A percentile compares a stretch with the other conserved stretches of the same genome.
Conservation (phyloP, 495 filamentous ascomycete genomes). For the Xylaria cubensis region DNA sequence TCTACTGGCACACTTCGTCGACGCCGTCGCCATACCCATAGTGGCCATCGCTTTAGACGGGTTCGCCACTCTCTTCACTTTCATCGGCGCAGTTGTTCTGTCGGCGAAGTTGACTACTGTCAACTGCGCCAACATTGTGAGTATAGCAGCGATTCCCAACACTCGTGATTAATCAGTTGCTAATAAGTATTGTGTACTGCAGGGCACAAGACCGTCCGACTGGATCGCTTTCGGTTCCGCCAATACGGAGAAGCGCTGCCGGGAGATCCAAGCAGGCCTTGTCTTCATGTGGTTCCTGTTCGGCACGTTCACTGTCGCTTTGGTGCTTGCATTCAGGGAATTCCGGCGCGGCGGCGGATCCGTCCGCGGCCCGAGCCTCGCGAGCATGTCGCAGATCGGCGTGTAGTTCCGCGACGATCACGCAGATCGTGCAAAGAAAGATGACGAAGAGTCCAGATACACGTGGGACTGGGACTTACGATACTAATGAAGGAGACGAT, state of each 20-base stretch:
- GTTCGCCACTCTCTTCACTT: constrained; percentile 50
- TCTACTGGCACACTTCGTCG: constrained; percentile 42
- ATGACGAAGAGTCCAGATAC: neutral
- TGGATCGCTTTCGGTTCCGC: constrained; percentile 57
- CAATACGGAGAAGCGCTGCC: constrained; percentile 53
- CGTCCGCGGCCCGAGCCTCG: constrained; percentile 50
- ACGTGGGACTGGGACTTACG: constrained; percentile 11
- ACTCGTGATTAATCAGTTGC: neutral
- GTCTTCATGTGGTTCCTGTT: constrained; percentile 60
- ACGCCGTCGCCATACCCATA: constrained; percentile 43
- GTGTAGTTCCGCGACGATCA: constrained; percentile 40
- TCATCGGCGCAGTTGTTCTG: constrained; percentile 54
- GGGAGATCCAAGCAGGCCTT: constrained; percentile 56
- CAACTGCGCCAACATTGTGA: constrained; percentile 47
- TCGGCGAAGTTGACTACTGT: constrained; percentile 52
- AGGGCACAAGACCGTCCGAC: constrained; percentile 37
- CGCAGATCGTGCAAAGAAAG: neutral
- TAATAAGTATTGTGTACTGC: constrained; percentile 15
- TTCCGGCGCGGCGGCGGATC: constrained; percentile 51
- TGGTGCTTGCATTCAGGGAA: constrained; percentile 44
- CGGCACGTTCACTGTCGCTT: constrained; percentile 41
- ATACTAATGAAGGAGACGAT: constrained; percentile 14
- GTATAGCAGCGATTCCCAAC: neutral
- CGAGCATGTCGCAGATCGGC: constrained; percentile 56
- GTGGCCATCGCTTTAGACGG: constrained; percentile 49